phyloP scores from a whole-genome alignment of 352 stramenopile species.

The Pilasporangium apinafurcum region DNA sequence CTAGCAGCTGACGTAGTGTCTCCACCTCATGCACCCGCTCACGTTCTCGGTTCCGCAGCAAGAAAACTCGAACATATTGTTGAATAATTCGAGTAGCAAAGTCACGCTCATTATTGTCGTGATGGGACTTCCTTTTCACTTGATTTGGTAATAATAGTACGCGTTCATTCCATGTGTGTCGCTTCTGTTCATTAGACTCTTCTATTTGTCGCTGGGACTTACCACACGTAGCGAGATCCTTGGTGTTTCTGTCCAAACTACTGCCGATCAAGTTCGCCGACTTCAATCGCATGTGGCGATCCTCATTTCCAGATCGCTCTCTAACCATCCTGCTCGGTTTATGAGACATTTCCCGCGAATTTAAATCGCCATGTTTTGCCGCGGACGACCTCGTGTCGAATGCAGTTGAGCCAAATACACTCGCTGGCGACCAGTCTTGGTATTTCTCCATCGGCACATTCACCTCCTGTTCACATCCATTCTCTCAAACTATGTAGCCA shows the following conservation, averaged over 20 bases:
- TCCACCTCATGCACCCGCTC: conserved; percentile 1
- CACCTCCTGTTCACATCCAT: no score
- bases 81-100: conserved; percentile 13
- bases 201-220: not conserved
- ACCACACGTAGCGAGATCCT: not conserved
- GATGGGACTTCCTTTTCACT: conserved; percentile 7
- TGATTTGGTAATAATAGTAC: not conserved
- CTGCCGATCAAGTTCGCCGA: no score
- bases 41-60: conserved; percentile 15
- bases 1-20: conserved; percentile 2
- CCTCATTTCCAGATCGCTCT: not conserved
- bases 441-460: conserved; percentile 9
- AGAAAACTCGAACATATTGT: conserved; percentile 12
- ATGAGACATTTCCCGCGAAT: conserved; percentile 5
- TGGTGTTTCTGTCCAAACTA: no score
- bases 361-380: not conserved
- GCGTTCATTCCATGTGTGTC: not conserved
- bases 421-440: conserved; percentile 33
- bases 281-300: no score
- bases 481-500: no score
- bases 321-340: not conserved
- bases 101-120: not conserved
- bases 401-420: conserved; percentile 26
- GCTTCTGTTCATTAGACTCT: not conserved
- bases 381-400: not conserved